Percentiles rank a stretch among this genome's conserved stretches.
phyloP scores from a whole-genome alignment of 257 asterid genomes.

The Misopates orontium region DNA sequence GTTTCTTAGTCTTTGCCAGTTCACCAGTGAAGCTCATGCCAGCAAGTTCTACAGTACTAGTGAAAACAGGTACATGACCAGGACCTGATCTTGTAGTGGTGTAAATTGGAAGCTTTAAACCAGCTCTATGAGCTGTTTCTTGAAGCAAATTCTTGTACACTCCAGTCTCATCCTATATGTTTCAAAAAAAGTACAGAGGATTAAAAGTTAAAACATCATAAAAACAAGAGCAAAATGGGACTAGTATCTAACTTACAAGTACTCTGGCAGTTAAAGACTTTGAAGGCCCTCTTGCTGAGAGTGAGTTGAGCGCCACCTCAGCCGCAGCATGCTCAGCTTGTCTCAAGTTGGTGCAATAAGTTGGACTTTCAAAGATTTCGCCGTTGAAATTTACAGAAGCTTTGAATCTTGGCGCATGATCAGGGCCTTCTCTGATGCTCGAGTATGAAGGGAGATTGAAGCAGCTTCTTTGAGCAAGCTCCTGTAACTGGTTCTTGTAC shows the following conservation, averaged over 20 bases:
- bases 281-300: conserved; percentile 52
- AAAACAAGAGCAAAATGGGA: neutral
- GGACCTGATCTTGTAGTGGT: conserved; percentile 51
- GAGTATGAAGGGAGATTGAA: conserved; percentile 53
- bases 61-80: conserved; percentile 49
- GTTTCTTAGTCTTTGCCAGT: conserved; percentile 50
- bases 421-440: conserved; percentile 51
- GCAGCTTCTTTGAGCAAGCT: conserved; percentile 52
- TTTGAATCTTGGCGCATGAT: conserved; percentile 55
- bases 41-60: conserved; percentile 51
- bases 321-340: conserved; percentile 69
- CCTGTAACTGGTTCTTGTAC: conserved; percentile 58
- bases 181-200: neutral
- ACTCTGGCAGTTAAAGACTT: conserved; percentile 53
- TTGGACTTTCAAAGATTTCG: conserved; percentile 39
- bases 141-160: conserved; percentile 54
- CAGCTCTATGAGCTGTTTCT: conserved; percentile 55
- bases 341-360: conserved; percentile 40
- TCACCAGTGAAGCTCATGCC: conserved; percentile 50
- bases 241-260: conserved; percentile 34
- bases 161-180: conserved; percentile 50
- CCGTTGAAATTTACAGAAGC: conserved; percentile 56
- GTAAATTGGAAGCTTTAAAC: conserved; percentile 43
- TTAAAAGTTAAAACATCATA: neutral
- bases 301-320: conserved; percentile 53